Percentiles rank a stretch among this genome's conserved stretches.
These are phyloP conservation scores for Geranium incanum DNA, from an alignment of 441 rosid genomes.

Conservation along the genomic window DNA sequence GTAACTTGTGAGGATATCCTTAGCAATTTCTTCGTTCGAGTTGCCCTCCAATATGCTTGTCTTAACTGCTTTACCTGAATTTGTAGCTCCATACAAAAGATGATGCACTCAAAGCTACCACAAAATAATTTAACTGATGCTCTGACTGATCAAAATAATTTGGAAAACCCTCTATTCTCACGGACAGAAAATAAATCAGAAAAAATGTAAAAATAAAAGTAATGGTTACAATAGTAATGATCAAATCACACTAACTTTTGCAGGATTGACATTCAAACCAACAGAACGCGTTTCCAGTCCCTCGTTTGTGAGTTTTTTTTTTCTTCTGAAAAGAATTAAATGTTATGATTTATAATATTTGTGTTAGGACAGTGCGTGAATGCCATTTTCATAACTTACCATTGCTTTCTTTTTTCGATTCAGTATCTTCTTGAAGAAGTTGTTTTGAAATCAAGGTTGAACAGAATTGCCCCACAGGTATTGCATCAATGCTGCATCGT, in stretches of 20 bases:
- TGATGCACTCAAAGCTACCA: neutral
- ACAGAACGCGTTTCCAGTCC: constrained; percentile 64
- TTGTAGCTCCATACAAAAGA: neutral
- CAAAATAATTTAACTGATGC: neutral
- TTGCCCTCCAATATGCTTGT: neutral
- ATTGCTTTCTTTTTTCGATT: constrained; percentile 13
- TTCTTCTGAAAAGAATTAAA: neutral
- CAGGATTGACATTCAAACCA: constrained; percentile 97
- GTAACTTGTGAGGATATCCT: neutral
- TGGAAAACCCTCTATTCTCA: neutral
- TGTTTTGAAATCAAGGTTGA: constrained; percentile 54
- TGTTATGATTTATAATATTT: neutral
- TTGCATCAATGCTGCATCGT: constrained; percentile 11
- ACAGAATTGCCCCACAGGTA: constrained; percentile 80
- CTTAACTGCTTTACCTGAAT: neutral
- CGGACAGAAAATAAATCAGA: neutral
- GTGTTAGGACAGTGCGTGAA: neutral
- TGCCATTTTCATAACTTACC: neutral
- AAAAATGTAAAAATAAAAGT: neutral
- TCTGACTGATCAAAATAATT: neutral
- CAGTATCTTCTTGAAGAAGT: constrained; percentile 93
- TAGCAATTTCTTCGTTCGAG: neutral
- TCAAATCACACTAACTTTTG: constrained; percentile 11
- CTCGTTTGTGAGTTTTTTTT: constrained; percentile 46
- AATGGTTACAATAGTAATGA: neutral